These are phyloP conservation scores for Aspergillus unguis DNA, from an alignment of 2,329 filamentous ascomycete genomes.

Conservation along the genomic window DNA sequence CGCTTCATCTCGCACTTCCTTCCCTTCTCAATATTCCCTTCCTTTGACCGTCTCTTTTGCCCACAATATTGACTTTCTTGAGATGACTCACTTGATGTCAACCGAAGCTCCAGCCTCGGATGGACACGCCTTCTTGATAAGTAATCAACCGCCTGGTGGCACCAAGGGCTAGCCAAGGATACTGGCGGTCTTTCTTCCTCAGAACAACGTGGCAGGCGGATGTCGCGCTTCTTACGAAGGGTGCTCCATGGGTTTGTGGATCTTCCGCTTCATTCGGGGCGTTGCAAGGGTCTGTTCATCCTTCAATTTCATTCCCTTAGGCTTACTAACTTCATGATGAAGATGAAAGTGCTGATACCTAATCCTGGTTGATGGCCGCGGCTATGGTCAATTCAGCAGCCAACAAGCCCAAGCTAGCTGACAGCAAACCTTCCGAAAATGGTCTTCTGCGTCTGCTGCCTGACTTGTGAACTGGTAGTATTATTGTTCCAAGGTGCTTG, in stretches of 20 bases:
- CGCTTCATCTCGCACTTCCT: too few relatives aligned
- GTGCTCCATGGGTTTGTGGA: constrained; percentile 16
- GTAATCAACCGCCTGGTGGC: constrained; percentile 11
- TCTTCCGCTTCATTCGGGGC: constrained; percentile 21
- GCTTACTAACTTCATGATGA: neutral
- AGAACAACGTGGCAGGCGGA: constrained; percentile 24
- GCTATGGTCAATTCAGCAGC: neutral
- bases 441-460: constrained; percentile 4
- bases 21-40: neutral
- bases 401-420: neutral
- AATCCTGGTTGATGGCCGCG: neutral
- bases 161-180: constrained; percentile 12
- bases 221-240: constrained; percentile 3
- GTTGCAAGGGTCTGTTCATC: neutral
- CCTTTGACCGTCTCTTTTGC: neutral
- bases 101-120: neutral
- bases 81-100: constrained; percentile 7
- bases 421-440: constrained; percentile 1
- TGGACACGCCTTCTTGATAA: neutral
- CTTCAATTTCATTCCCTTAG: neutral
- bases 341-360: neutral
- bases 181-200: constrained; percentile 4
- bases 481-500: neutral
- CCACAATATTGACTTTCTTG: neutral
- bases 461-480: neutral